A percentile compares a stretch with the other conserved stretches of the same genome.
Evolutionary conservation across 2,329 filamentous ascomycete genomes (phyloP).

Genomic region (Paecilomyces niveus): DNA sequence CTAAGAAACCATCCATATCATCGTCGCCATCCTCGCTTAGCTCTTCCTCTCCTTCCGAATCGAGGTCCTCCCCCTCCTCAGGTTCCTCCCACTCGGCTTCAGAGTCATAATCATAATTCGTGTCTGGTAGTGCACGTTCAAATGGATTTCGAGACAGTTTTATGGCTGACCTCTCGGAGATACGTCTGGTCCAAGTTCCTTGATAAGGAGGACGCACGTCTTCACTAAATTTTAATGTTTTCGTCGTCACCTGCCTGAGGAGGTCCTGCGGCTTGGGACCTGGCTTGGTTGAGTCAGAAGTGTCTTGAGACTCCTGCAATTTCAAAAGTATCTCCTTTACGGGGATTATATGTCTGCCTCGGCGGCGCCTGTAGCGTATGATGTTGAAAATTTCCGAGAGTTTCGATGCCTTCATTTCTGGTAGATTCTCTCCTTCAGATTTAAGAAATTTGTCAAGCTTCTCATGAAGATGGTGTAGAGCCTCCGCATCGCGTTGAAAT

Average conservation of each 20-base stretch:
- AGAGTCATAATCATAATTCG: slow-evolving; percentile 60
- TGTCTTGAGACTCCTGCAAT: slow-evolving; percentile 40
- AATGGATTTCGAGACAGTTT: slow-evolving; percentile 51
- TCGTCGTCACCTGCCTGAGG: slow-evolving; percentile 46
- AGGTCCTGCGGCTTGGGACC: slow-evolving; percentile 29
- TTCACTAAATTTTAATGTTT: slow-evolving; percentile 53
- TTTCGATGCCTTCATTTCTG: slow-evolving; percentile 16
- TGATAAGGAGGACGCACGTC: slow-evolving; percentile 58
- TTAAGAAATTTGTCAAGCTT: slow-evolving; percentile 39
- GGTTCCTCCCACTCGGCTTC: slow-evolving; percentile 61
- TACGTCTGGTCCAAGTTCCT: slow-evolving; percentile 51
- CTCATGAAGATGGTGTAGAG: slow-evolving; percentile 47
- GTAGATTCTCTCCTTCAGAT: slow-evolving; percentile 4
- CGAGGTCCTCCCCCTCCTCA: slow-evolving; percentile 64
- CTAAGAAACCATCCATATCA: slow-evolving; percentile 84
- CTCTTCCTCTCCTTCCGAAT: slow-evolving; percentile 58
- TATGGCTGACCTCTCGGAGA: slow-evolving; percentile 31
- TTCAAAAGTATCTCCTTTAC: slow-evolving; percentile 57
- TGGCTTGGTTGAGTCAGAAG: slow-evolving; percentile 24
- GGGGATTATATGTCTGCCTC: slow-evolving; percentile 23
- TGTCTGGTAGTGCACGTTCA: slow-evolving; percentile 43
- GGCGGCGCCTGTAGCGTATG: slow-evolving; percentile 29
- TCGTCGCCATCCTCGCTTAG: slow-evolving; percentile 62
- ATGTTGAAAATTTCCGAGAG: slow-evolving; percentile 30
- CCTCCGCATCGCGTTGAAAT: slow-evolving; percentile 53